Base-by-base conservation (phyloP, 129 eudicot genomes). In the Arctium lappa region DNA sequence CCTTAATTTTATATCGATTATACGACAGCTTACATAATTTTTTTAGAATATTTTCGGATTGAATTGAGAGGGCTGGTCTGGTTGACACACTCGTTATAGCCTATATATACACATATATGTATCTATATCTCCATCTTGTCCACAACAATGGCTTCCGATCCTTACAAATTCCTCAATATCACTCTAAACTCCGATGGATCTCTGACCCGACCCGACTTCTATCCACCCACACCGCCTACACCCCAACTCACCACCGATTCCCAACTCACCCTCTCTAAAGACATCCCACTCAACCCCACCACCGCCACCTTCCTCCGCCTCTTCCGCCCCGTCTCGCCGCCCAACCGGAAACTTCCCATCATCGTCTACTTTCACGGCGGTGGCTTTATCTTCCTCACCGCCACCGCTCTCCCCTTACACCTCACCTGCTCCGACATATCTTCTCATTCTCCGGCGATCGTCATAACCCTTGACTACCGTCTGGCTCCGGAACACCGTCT, bases 401-500 rank as follows among this genome's bases (percentile, higher is more conserved):
- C 89, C 63, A 73, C 81, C 6, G 8, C 90, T 0, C 1, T 7
- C 5, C 3, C 66, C 13, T 82, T 80, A 15, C 90, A 89, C 80
- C 78, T 72, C 16, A 73, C 89, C 2, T 89, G 90, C 79, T 65
- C 53, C 31, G 69, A 75, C 40, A 80, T 85, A 42, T 80, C 87
- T 1, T 80, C 86, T 5, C 79, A 71, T 0, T 10, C 72, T 65
- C 88, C 93, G 0, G 86, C 89, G 3, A 16, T 89, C 15, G 46
- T 89, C 48, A 79, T 89, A 44, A 76, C 86, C 38, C 83, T 89
- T 18, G 88, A 89, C 33, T 89, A 89, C 69, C 84, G 92, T 5
- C 84, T 89, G 33, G 88, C 89, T 12, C 90, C 90, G 4, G 92
- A 89, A 72, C 72, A 86, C 79, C 92, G 88, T 22, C 90, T 89